Percentiles rank a stretch among this genome's conserved stretches.
Conservation (phyloP, 139 green algal species). For the Spirogloea muscicola region DNA sequence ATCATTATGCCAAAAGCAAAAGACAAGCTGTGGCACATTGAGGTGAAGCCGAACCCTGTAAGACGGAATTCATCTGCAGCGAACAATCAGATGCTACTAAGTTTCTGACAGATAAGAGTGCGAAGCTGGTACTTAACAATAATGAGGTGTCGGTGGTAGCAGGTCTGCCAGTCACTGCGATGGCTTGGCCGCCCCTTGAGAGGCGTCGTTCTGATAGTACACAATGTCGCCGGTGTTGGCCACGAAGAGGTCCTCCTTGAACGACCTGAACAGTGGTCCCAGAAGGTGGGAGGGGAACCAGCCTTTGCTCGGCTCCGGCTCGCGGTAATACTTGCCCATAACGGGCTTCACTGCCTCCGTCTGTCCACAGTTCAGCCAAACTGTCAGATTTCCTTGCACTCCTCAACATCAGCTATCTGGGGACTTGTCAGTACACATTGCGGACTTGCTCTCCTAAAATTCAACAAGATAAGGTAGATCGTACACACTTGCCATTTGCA, state of each 20-base stretch:
- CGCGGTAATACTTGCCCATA: conserved; percentile 85
- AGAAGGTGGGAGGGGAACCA: conserved; percentile 76
- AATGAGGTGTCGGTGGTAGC: too few species aligned
- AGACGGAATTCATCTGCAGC: too few species aligned
- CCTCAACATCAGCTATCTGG: not conserved
- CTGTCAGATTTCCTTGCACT: not conserved
- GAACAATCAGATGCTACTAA: too few species aligned
- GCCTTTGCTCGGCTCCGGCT: conserved; percentile 66
- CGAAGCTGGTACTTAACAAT: too few species aligned
- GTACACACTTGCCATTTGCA: too few species aligned
- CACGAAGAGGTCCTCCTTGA: conserved; percentile 84
- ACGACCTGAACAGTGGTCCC: conserved; percentile 67
- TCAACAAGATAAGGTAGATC: too few species aligned
- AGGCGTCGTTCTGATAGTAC: conserved; percentile 75
- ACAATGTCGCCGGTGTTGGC: conserved; percentile 75
- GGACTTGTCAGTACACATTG: too few species aligned
- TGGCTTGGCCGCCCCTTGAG: not conserved
- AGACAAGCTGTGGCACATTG: too few species aligned
- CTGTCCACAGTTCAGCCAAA: conserved; percentile 6
- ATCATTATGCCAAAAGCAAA: too few species aligned
- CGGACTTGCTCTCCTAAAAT: too few species aligned
- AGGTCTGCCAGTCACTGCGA: not conserved
- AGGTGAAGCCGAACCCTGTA: too few species aligned
- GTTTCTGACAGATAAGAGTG: too few species aligned
- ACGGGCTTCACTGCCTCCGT: conserved; percentile 87